Base-by-base conservation (phyloP, 768 basidiomycete species). In the Glaciozyma antarctica region DNA sequence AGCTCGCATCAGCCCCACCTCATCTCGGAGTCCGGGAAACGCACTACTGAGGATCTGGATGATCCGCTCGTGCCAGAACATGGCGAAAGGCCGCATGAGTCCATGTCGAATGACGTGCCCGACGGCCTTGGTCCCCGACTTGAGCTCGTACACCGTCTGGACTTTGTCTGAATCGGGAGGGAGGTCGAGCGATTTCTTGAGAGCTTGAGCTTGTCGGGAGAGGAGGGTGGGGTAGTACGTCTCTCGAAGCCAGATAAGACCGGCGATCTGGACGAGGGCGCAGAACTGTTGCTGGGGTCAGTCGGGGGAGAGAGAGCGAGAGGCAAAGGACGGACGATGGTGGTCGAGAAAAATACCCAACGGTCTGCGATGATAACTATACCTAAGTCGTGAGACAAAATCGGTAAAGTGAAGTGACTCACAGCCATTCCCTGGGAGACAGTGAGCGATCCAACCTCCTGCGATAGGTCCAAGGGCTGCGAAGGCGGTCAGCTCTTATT, bases 81-180 rank as follows among this genome's bases (percentile, higher is more conserved):
- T 73, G 6, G 76, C 71, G 76, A 90, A 86, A 0, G 90, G 89
- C n/a, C 88, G 81, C 16, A 79, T 75, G 28, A 90, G 75, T 0
- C 86, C 80, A 63, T 77, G 81, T 1, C 66, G 52, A 63, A 90
- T 76, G 44, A 88, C 79, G 0, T 73, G 57, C 7, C 24, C 8
- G 32, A 69, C 24, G 61, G 24, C 64, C 34, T 73, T 72, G 17
- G 69, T 61, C n/a, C 67, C 70, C 2, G 73, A 70, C 26, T 74
- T 72, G 43, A 66, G 43, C 64, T 73, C 68, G 67, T 68, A 75
- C 59, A 75, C 62, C 26, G 72, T 72, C 30, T 68, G 61, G 0
- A 75, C 68, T 8, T 65, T 65, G 55, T 67, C 48, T 6, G 54
- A 58, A 22, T 45, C 45, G 17, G 26, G 7, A 2, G 52, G 53